A percentile compares a stretch with the other conserved stretches of the same genome.
Conservation (phyloP, 2,329 filamentous ascomycete species). For the Fusarium citri region DNA sequence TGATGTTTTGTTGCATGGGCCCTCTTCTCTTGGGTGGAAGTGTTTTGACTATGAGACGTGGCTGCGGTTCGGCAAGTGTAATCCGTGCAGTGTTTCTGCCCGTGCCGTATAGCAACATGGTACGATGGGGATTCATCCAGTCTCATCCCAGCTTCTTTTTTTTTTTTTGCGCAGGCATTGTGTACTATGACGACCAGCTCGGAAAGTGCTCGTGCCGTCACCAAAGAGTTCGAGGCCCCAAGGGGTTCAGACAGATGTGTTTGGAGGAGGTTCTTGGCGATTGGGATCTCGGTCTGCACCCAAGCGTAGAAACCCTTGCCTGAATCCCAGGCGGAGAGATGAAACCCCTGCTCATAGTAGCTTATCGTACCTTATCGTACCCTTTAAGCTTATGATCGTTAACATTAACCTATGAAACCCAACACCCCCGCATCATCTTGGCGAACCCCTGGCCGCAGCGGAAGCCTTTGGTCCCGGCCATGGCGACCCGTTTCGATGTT, state of each 20-base stretch:
- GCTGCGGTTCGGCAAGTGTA: slow-evolving; percentile 18
- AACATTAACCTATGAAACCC: slow-evolving; percentile 23
- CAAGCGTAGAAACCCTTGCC: not conserved
- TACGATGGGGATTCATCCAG: slow-evolving; percentile 9
- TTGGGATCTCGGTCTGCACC: not conserved
- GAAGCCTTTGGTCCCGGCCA: slow-evolving; percentile 29
- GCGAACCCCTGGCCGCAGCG: slow-evolving; percentile 24
- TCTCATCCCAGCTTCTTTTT: not conserved
- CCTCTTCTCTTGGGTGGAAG: not conserved
- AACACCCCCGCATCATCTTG: slow-evolving; percentile 13
- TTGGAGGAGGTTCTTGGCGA: slow-evolving; percentile 25
- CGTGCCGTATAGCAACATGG: not conserved
- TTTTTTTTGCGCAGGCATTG: not conserved
- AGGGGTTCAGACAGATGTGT: slow-evolving; percentile 14
- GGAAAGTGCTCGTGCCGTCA: slow-evolving; percentile 15
- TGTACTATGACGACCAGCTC: slow-evolving; percentile 1
- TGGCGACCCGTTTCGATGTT: slow-evolving; percentile 21
- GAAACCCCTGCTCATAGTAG: not conserved
- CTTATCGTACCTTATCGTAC: slow-evolving; percentile 5
- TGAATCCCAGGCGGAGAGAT: not conserved
- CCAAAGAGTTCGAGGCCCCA: not conserved
- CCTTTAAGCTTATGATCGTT: slow-evolving; percentile 28
- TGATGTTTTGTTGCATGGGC: slow-evolving; percentile 19
- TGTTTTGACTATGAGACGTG: slow-evolving; percentile 23
- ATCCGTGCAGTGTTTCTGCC: slow-evolving; percentile 1